Evolutionary conservation across 108 stramenopile genomes (phyloP), one percentile per base, ranked within the genome.

Genomic region (Stephanodiscus triporus): DNA sequence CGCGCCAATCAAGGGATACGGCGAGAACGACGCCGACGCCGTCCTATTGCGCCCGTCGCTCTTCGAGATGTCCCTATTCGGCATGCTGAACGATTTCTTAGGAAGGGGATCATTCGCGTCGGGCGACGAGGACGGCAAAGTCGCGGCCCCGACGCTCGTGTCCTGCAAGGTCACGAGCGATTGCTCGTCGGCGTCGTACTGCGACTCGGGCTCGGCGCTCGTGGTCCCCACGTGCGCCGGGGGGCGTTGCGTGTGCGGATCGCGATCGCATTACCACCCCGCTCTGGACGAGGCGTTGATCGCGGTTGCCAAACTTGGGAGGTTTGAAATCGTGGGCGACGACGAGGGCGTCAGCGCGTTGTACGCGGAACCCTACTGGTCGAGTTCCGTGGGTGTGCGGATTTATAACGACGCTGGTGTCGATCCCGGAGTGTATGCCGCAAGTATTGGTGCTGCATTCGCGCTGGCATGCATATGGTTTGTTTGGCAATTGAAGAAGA

Each of bases 281-380:
- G 94, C 91, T 27, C 48, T 95, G 5, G 94, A 95, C 59, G 88
- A 91, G 78, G 89, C 88, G 0, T 16, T 95, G 13, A 67, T 61
- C 36, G 66, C 94, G 9, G 86, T 88, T 20, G 60, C 82, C 23
- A 88, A 88, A 40, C 75, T 90, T n/a, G 87, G 91, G 48, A 84
- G 68, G 45, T 95, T 92, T 77, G 76, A 70, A 17, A 45, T 87
- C 14, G 50, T 72, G 0, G 73, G 54, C 6, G 75, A 82, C 40
- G 93, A 95, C 66, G 77, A 79, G 30, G 89, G 88, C n/a, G 51
- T 88, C 6, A 91, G 86, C 78, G 81, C 91, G 55, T 48, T 95
- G 73, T 92, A 84, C 66, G 89, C 91, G 2, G 93, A 95, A 74
- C 93, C 93, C 10, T 91, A 78, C 63, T 95, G 93, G 93, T 84